Evolutionary conservation across 1,284 basidiomycete species (phyloP).

Genomic region (Irpex rosettiformis): DNA sequence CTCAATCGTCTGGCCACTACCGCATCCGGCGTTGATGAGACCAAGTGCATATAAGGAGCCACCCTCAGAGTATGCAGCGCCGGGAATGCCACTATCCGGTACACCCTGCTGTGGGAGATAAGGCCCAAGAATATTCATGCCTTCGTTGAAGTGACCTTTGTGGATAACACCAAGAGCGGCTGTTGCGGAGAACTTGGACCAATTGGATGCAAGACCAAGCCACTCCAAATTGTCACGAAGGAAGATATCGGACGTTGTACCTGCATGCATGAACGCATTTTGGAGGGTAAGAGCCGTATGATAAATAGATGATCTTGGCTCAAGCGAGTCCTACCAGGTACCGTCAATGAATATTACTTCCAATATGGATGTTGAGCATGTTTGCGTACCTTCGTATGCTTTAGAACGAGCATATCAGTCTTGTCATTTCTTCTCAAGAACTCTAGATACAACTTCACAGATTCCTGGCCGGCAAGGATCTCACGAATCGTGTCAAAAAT

Average conservation of each 20-base stretch:
- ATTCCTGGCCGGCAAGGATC: slow-evolving; percentile 86
- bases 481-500: slow-evolving; percentile 71
- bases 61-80: slow-evolving; percentile 87
- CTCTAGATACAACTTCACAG: slow-evolving; percentile 88
- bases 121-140: slow-evolving; percentile 89
- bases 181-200: slow-evolving; percentile 96
- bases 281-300: slow-evolving; percentile 93
- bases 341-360: background rate
- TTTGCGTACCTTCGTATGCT: slow-evolving; percentile 78
- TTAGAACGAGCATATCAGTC: slow-evolving; percentile 86
- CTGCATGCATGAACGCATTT: slow-evolving; percentile 95
- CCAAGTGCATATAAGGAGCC: slow-evolving; percentile 94
- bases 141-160: slow-evolving; percentile 92
- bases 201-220: slow-evolving; percentile 90
- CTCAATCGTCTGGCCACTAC: slow-evolving; percentile 66
- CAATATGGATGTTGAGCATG: background rate
- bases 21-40: slow-evolving; percentile 87
- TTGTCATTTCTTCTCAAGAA: slow-evolving; percentile 94
- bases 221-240: slow-evolving; percentile 93
- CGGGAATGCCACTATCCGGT: slow-evolving; percentile 67
- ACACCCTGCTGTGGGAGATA: slow-evolving; percentile 78
- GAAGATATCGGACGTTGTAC: slow-evolving; percentile 91
- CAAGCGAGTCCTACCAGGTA: slow-evolving; percentile 74
- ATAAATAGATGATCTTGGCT: slow-evolving; percentile 92
- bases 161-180: slow-evolving; percentile 95